Evolutionary conservation across 176 grass and related monocot genomes (phyloP), one percentile per base, ranked within the genome.

Genomic region (Triticum turgidum): DNA sequence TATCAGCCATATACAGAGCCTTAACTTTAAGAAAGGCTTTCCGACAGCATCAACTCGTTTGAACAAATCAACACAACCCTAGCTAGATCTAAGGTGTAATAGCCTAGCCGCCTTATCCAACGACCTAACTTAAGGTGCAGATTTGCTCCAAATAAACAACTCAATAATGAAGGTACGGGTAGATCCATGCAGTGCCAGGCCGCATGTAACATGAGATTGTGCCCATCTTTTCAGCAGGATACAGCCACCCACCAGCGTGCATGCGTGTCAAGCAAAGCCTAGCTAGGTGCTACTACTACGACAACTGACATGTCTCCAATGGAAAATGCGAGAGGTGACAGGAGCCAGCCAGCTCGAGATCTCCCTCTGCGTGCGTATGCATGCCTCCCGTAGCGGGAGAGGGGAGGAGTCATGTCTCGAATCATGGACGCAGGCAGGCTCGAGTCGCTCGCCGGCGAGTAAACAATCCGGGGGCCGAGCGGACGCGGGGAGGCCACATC

Each of bases 351-450:
- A 20, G 54, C 6, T 18, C 58, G 12, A 52, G 24, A 52, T 51
- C 41, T 47, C 62, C 59, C 9, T 51, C 52, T 8, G 37, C 29
- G 29, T 30, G 18, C 54, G 54, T 2, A 58, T 21, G 54, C 54
- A 20, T 59, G 73, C 73, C 47, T 21, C 73, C 54, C 73, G 27
- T 33, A 3, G 64, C 54, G 47, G 27, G 18, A 21, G 30, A 34
- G 14, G 37, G 61, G 79, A 59, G 80, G 5, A 65, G 80, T 83
- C 86, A 37, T 88, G 86, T 88, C 80, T 34, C 73, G 73, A 49
- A 88, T 78, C 86, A 88, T 78, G 86, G 80, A 88, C 20, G 80
- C 80, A 88, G 62, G 10, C 30, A 8, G 49, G 63, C 8, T 14
- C 70, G 38, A 73, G 70, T 7, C 24, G 1, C 4, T 68, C 30